These are phyloP conservation scores for Capronia coronata DNA, from an alignment of 2,329 filamentous ascomycete genomes.

Conservation along the genomic window DNA sequence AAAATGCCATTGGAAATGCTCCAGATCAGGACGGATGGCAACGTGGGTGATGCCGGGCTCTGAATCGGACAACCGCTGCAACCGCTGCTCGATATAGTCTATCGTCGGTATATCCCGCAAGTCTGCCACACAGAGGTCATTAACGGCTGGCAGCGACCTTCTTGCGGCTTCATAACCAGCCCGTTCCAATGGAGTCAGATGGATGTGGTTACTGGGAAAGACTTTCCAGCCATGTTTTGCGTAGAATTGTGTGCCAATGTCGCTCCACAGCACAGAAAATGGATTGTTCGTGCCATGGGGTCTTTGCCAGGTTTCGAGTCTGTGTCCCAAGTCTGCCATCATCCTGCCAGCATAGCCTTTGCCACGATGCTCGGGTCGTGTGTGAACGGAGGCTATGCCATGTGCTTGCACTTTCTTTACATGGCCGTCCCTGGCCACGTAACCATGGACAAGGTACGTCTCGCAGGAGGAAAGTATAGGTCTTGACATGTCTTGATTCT, in stretches of 20 bases:
- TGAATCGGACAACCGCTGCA: conserved; percentile 46
- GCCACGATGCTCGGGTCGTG: conserved; percentile 58
- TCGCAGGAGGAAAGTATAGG: conserved; percentile 55
- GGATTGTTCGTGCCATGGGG: conserved; percentile 39
- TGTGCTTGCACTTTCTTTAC: conserved; percentile 56
- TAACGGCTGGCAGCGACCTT: conserved; percentile 29
- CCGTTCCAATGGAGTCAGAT: conserved; percentile 45
- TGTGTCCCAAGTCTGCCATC: conserved; percentile 58
- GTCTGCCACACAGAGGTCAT: conserved; percentile 33
- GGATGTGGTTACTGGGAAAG: conserved; percentile 66
- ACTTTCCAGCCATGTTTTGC: conserved; percentile 68
- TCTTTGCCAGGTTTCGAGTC: conserved; percentile 49
- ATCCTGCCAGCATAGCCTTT: conserved; percentile 72
- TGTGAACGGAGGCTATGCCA: conserved; percentile 76
- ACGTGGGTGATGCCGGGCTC: conserved; percentile 48
- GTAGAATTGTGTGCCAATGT: conserved; percentile 81
- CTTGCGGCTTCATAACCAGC: conserved; percentile 24
- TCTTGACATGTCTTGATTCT: conserved; percentile 35
- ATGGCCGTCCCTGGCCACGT: conserved; percentile 31
- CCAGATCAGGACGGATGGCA: conserved; percentile 61
- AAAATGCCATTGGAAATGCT: conserved; percentile 69
- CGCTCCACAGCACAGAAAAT: conserved; percentile 79
- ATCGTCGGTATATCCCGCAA: conserved; percentile 55
- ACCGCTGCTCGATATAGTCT: conserved; percentile 45
- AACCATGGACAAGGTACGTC: conserved; percentile 45